These are phyloP conservation scores for Pseudocercospora musae DNA, from an alignment of 2,329 filamentous ascomycete genomes.

Conservation along the genomic window DNA sequence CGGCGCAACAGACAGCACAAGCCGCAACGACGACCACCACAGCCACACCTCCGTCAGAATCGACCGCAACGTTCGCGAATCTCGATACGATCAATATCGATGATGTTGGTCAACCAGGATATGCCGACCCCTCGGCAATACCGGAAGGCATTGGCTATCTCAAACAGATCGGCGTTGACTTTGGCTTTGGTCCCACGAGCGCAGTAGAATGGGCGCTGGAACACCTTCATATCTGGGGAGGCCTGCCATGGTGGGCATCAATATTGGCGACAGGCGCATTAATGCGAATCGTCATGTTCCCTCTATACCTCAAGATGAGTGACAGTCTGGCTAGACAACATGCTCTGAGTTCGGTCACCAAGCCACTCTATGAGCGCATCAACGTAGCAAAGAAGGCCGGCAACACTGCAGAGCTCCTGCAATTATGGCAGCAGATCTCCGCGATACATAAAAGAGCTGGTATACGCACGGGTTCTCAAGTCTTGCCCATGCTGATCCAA, in stretches of 20 bases:
- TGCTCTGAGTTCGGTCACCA: slow-evolving; percentile 56
- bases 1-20: not conserved
- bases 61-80: slow-evolving; percentile 27
- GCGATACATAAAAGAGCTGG: slow-evolving; percentile 55
- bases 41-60: slow-evolving; percentile 26
- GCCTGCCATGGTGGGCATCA: slow-evolving; percentile 78
- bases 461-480: slow-evolving; percentile 49
- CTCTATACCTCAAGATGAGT: slow-evolving; percentile 60
- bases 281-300: slow-evolving; percentile 64
- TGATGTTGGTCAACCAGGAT: slow-evolving; percentile 27
- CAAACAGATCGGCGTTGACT: slow-evolving; percentile 78
- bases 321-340: slow-evolving; percentile 62
- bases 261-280: slow-evolving; percentile 64
- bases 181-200: slow-evolving; percentile 74
- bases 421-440: slow-evolving; percentile 48
- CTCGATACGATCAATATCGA: slow-evolving; percentile 38
- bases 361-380: slow-evolving; percentile 58
- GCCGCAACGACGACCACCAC: slow-evolving; percentile 27
- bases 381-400: slow-evolving; percentile 41
- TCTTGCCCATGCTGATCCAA: slow-evolving; percentile 58
- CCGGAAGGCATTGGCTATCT: slow-evolving; percentile 80
- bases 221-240: slow-evolving; percentile 72
- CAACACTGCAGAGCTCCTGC: slow-evolving; percentile 50
- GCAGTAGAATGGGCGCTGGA: slow-evolving; percentile 74
- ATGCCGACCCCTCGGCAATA: slow-evolving; percentile 39